Percentiles rank a stretch among this genome's conserved stretches.
Conservation (phyloP, 495 filamentous ascomycete genomes). For the Neurospora hispaniola region DNA sequence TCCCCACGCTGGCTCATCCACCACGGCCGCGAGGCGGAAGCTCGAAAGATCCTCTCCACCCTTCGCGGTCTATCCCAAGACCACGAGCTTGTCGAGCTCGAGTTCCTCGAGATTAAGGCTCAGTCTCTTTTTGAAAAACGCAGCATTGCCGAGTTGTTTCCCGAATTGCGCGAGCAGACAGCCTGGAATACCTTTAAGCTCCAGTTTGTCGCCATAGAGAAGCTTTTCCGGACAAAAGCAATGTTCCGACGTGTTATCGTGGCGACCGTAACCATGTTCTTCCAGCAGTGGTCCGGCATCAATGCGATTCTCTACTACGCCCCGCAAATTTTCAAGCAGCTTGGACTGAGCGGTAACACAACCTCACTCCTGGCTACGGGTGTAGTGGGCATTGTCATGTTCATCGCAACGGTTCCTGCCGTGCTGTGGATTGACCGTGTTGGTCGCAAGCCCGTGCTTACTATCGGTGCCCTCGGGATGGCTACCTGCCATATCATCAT, state of each 20-base stretch:
- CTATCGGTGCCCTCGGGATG: constrained; percentile 48
- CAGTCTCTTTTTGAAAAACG: constrained; percentile 73
- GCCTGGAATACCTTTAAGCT: constrained; percentile 53
- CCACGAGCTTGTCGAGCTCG: constrained; percentile 58
- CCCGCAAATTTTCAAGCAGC: constrained; percentile 58
- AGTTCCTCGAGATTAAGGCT: constrained; percentile 75
- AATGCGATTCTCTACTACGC: constrained; percentile 66
- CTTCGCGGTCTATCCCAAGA: constrained; percentile 51
- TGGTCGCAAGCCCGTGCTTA: constrained; percentile 47
- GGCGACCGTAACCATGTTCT: constrained; percentile 59
- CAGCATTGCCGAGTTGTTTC: constrained; percentile 59
- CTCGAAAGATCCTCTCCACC: constrained; percentile 52
- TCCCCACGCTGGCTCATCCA: constrained; percentile 73
- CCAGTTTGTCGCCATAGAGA: constrained; percentile 61
- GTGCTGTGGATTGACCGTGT: constrained; percentile 55
- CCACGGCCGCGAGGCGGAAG: constrained; percentile 61
- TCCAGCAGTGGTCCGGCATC: constrained; percentile 70
- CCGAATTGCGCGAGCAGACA: constrained; percentile 49
- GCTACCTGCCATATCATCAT: constrained; percentile 60
- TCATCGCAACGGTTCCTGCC: constrained; percentile 55
- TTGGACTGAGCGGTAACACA: constrained; percentile 53
- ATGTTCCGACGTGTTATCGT: constrained; percentile 69
- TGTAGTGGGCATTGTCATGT: constrained; percentile 70
- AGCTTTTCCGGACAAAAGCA: constrained; percentile 58
- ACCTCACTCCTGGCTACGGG: constrained; percentile 67